Evolutionary conservation across 139 green algal species (phyloP).

Genomic region (Micromonas commoda): DNA sequence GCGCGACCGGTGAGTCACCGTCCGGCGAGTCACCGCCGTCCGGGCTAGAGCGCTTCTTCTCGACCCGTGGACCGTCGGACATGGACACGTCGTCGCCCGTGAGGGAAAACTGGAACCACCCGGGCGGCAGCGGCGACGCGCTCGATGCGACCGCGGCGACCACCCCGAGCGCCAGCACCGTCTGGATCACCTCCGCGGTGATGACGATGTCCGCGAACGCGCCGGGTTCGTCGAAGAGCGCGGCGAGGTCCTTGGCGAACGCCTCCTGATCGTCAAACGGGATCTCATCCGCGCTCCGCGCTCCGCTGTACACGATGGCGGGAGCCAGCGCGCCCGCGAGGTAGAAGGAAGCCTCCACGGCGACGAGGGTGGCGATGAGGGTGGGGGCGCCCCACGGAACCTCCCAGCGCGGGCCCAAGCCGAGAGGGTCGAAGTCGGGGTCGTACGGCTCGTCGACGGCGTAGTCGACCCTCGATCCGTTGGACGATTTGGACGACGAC

Average conservation of each 20-base stretch:
- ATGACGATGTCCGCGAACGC: neutral
- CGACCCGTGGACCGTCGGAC: neutral
- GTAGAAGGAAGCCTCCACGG: neutral
- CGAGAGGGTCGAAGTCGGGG: neutral
- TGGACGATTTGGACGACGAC: neutral
- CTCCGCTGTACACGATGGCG: neutral
- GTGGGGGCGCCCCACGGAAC: neutral
- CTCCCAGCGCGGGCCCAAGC: conserved; percentile 1
- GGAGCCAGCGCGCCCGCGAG: neutral
- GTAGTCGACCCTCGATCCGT: neutral
- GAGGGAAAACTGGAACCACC: conserved; percentile 20
- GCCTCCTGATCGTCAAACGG: neutral
- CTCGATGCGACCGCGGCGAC: neutral
- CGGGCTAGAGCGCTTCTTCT: too few relatives aligned
- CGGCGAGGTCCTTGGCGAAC: neutral
- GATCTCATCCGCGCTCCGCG: neutral
- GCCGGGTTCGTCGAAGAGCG: neutral
- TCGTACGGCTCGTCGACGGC: neutral
- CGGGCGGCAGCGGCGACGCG: neutral
- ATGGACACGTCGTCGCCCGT: neutral
- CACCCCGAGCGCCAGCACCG: neutral
- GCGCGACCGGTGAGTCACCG: too few relatives aligned
- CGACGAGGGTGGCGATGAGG: neutral
- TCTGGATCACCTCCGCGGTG: conserved; percentile 6
- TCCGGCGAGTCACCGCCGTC: too few relatives aligned